Base-by-base conservation (phyloP, 306 rosid genomes). In the Benincasa hispida region DNA sequence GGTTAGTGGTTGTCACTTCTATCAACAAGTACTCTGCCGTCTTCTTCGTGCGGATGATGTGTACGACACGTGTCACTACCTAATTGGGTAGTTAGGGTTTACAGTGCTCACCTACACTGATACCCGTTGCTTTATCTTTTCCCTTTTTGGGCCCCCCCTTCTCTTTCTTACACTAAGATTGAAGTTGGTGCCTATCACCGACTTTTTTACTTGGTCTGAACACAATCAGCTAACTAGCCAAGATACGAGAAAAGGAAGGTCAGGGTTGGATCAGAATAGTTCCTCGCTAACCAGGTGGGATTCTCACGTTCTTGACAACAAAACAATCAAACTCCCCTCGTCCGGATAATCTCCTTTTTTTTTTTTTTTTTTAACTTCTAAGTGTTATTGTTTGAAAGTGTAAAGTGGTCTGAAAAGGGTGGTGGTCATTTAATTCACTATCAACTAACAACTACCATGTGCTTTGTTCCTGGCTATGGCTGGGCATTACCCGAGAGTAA, bases 1-100 rank as follows among this genome's bases (percentile, higher is more conserved):
- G 76, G 76, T 22, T 24, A 74, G 88, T 79, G 88, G 79, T 34
- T 79, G 85, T 79, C 84, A 60, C 74, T 83, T 76, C 84, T 76
- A 48, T 79, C 62, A 66, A 45, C 77, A 84, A 55, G 63, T 74
- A 18, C 32, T 59, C 72, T 48, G 25, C 65, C 78, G 79, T 89
- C 84, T 55, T 39, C 81, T 72, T 25, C 55, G 5, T n/a, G 59
- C 56, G 25, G 22, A 21, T 72, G 48, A 68, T 72, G 77, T 83
- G 58, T 79, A 13, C 34, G 68, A 83, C 91, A 78, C 89, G 86
- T 85, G 94, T 84, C 84, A 10, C 39, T 53, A 54, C 57, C 57
- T 59, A 0, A 25, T 14, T 76, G 15, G 67, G 39, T 42, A 13
- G 15, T 25, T 21, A 6, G 25, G 24, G 50, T 37, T 42, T 7